Base-by-base conservation (phyloP, 176 grass and related monocot species). In the Areca catechu region DNA sequence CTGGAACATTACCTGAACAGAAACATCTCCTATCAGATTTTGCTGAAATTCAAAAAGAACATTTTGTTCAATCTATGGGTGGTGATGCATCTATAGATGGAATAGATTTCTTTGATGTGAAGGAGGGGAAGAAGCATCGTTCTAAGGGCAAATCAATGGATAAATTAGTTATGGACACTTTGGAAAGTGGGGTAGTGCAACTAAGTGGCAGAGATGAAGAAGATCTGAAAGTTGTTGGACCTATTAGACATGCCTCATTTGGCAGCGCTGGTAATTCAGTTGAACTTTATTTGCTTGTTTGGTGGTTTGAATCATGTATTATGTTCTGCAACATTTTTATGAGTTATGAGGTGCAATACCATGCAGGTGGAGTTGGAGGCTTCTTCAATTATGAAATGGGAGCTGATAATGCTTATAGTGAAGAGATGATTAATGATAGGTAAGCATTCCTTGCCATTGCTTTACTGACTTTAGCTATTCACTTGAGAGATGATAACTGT, bases 1-100 rank as follows among this genome's bases (percentile, higher is more conserved):
- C 84, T 62, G 81, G 65, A 51, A 55, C 79, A 48, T 80, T 82
- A 54, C 59, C 89, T 80, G 94, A 78, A 10, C 81, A 89, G 56
- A 84, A 89, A 28, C 77, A 78, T 48, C 75, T 89, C 37, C 79
- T 64, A 20, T 60, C 62, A 77, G 74, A 83, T 51, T 43, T 54
- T 5, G 67, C 66, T 12, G 71, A 80, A 71, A 71, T 83, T 70
- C 81, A 93, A 67, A 92, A 74, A 66, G 81, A 77, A 56, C 77
- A 93, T 6, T 69, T 76, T 56, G 49, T 75, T 61, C 78, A 85
- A 62, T 53, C 77, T 65, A 70, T 65, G 18, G 64, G 82, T 63
- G 57, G 71, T 15, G 68, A 74, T 74, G 15, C 22, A 54, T 82
- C 72, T 0, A 28, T 73, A 19, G 75, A 79, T 60, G 58, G 70